phyloP scores from a whole-genome alignment of 805 yeast species.

The Candida namnaoensis region DNA sequence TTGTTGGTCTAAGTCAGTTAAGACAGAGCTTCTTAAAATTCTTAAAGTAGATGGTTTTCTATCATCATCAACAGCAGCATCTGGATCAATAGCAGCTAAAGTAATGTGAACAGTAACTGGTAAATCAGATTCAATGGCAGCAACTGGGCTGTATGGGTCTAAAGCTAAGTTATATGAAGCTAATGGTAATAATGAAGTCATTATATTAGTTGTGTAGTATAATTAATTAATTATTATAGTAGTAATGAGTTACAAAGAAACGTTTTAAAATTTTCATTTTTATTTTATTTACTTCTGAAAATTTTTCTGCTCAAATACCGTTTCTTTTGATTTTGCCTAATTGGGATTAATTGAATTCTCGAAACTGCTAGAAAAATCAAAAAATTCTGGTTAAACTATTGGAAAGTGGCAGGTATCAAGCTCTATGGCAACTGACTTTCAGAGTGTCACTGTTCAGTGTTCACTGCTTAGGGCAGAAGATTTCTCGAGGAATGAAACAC shows the following conservation, averaged over 20 bases:
- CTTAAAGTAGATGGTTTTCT: conserved; percentile 84
- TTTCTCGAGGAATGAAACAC: too few relatives aligned
- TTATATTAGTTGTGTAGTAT: conserved; percentile 15
- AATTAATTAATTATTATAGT: too few relatives aligned
- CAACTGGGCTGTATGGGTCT: conserved; percentile 80
- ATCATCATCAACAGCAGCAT: conserved; percentile 64
- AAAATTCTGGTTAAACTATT: too few relatives aligned
- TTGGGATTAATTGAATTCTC: conserved; percentile 5
- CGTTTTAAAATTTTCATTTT: neutral
- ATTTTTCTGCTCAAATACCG: conserved; percentile 1
- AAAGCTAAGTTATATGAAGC: conserved; percentile 82
- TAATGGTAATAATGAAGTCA: conserved; percentile 75
- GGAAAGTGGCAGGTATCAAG: too few relatives aligned
- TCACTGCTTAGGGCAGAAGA: too few relatives aligned
- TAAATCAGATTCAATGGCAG: conserved; percentile 77
- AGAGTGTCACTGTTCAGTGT: too few relatives aligned
- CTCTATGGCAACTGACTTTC: too few relatives aligned
- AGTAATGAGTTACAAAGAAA: too few relatives aligned
- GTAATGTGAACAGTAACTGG: conserved; percentile 90
- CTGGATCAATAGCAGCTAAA: conserved; percentile 93
- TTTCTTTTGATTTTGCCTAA: conserved; percentile 18
- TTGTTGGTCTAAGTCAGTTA: conserved; percentile 38
- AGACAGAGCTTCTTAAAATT: conserved; percentile 57
- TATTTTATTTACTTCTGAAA: neutral
- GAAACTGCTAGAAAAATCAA: neutral